Conservation (phyloP, 768 basidiomycete species). For the Pleurotus tuoliensis region DNA sequence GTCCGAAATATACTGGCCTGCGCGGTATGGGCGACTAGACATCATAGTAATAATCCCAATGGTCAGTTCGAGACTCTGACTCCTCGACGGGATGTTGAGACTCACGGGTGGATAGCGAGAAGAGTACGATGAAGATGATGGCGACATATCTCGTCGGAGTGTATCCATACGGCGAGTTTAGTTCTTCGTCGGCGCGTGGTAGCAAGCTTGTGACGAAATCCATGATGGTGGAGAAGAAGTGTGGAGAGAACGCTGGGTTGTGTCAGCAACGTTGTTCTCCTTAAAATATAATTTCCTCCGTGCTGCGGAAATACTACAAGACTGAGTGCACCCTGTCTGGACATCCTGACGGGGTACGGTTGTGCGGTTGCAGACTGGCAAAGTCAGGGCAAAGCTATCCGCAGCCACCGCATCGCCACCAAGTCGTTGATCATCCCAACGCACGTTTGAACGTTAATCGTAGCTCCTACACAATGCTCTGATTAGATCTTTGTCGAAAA, state of each 20-base stretch:
- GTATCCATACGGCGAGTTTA: slow-evolving; percentile 21
- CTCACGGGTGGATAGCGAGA: slow-evolving; percentile 35
- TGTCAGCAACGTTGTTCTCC: no score
- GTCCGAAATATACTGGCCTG: slow-evolving; percentile 28
- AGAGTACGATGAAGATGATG: slow-evolving; percentile 28
- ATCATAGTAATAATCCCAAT: slow-evolving; percentile 12
- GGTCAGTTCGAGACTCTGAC: slow-evolving; percentile 34
- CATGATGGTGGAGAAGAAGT: neutral
- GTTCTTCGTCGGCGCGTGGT: neutral
- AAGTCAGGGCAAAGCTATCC: no score
- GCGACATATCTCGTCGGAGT: slow-evolving; percentile 19
- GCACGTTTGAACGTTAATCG: no score
- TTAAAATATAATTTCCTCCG: no score
- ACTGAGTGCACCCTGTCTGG: no score
- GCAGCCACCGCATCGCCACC: no score
- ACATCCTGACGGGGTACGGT: no score
- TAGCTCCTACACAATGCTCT: no score
- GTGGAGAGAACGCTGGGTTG: neutral
- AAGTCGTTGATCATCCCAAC: no score
- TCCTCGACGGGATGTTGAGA: slow-evolving; percentile 27
- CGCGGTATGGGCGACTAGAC: slow-evolving; percentile 30
- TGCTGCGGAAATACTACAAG: no score
- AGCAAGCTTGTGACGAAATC: neutral
- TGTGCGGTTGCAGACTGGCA: no score
- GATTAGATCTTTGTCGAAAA: no score